Percentiles rank a stretch among this genome's conserved stretches.
Conservation (phyloP, 192 early-diverging fungal genomes). For the Allomyces javanicus region DNA sequence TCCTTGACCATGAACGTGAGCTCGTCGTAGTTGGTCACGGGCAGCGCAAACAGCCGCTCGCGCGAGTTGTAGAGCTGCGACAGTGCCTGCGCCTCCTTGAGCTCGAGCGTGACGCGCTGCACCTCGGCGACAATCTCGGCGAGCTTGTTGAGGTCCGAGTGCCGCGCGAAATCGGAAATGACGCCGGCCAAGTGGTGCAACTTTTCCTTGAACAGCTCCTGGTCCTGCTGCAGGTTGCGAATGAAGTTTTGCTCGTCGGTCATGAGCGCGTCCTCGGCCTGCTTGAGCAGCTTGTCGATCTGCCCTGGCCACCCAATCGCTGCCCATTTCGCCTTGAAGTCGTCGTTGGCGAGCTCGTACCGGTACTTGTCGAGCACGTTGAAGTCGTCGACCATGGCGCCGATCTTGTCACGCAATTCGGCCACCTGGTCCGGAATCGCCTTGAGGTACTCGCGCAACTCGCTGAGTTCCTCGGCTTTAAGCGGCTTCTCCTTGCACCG, state of each 20-base stretch:
- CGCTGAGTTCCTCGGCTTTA: slow-evolving; percentile 60
- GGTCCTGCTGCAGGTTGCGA: slow-evolving; percentile 27
- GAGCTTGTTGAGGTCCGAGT: slow-evolving; percentile 21
- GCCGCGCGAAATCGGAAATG: slow-evolving; percentile 30
- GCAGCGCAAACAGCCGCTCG: slow-evolving; percentile 33
- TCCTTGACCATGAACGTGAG: slow-evolving; percentile 25
- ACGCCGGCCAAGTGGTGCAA: slow-evolving; percentile 20
- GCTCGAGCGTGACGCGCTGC: slow-evolving; percentile 23
- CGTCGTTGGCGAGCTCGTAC: slow-evolving; percentile 35
- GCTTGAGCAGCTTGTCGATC: slow-evolving; percentile 27
- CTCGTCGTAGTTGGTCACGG: slow-evolving; percentile 37
- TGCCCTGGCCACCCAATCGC: slow-evolving; percentile 29
- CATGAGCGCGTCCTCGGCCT: slow-evolving; percentile 22
- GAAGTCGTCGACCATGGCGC: slow-evolving; percentile 82
- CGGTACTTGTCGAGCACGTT: slow-evolving; percentile 35
- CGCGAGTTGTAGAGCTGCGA: slow-evolving; percentile 29
- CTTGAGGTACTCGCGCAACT: slow-evolving; percentile 73
- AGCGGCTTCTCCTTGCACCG: slow-evolving; percentile 68
- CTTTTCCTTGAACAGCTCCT: slow-evolving; percentile 43
- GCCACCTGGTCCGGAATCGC: slow-evolving; percentile 59
- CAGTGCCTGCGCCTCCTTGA: slow-evolving; percentile 30
- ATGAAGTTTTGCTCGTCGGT: slow-evolving; percentile 29
- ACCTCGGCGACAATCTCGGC: slow-evolving; percentile 32
- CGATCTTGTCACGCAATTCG: slow-evolving; percentile 75
- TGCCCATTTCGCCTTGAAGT: slow-evolving; percentile 28